Evolutionary conservation across 345 rosid genomes (phyloP), one percentile per base, ranked within the genome.

Genomic region (Zanthoxylum bungeanum): DNA sequence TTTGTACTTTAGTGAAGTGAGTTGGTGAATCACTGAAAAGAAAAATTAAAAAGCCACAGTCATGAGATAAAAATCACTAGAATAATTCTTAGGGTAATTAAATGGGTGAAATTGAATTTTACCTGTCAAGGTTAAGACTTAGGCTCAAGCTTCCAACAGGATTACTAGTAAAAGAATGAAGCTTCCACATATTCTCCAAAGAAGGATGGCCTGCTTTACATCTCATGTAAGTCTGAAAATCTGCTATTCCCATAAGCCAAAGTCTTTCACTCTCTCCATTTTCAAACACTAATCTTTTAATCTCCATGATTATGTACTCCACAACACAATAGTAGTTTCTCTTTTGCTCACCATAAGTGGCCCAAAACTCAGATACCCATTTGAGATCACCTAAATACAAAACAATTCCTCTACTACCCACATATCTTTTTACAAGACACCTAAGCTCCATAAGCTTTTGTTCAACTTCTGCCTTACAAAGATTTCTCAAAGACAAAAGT

Each of bases 171-270:
- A 85, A 66, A 39, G 94, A 87, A 77, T 78, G 70, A 63, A 89
- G 86, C 52, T 89, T 82, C 94, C 88, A 89, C 58, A 87, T 64
- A 21, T 73, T 60, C 70, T 83, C 90, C 27, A 89, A 72, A 67
- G 88, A 85, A 69, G 94, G 87, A 37, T 81, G 80, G 61, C 94
- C 88, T n/a, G 80, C 63, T 82, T 82, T 87, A 56, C 90, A 89
- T 72, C 76, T 89, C 73, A 77, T 78, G 80, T 89, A 87, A 31
- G 86, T 81, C 50, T 84, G 75, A 61, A 84, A 83, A 68, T 82
- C 84, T 31, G 90, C 85, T 25, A 73, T 72, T 16, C 91, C 91
- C 79, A 87, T 60, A 1, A 89, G 82, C 83, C 86, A 87, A 37
- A 87, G 34, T 64, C 75, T 81, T 60, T 76, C 79, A 4, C 47